phyloP scores from a whole-genome alignment of 345 rosid genomes.

The Sapria himalayana region DNA sequence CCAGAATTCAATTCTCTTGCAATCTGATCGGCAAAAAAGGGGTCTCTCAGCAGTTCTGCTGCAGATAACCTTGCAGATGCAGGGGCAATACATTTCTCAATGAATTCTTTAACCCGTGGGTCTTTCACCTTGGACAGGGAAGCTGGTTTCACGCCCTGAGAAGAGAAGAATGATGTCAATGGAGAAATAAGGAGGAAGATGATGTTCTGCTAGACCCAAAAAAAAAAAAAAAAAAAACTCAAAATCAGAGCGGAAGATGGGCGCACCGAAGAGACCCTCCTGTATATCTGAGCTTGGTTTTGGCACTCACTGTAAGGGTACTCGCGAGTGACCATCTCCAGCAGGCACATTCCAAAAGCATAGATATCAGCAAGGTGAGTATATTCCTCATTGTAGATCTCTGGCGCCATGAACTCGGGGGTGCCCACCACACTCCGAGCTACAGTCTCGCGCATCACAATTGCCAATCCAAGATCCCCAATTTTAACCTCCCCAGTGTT shows the following conservation, averaged over 20 bases:
- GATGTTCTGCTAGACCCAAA: no score
- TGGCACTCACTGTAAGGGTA: conserved; percentile 79
- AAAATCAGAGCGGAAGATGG: background rate
- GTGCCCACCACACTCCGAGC: conserved; percentile 95
- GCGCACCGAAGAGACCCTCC: conserved; percentile 83
- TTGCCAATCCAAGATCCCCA: conserved; percentile 84
- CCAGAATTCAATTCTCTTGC: conserved; percentile 38
- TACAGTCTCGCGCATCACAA: conserved; percentile 50
- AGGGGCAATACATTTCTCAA: conserved; percentile 76
- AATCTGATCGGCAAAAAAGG: conserved; percentile 25
- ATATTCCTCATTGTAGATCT: conserved; percentile 86
- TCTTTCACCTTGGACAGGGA: conserved; percentile 57
- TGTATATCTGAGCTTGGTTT: conserved; percentile 87
- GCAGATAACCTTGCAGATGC: conserved; percentile 65
- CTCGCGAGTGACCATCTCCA: conserved; percentile 85
- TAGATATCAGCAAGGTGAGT: conserved; percentile 79
- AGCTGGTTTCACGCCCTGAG: conserved; percentile 56
- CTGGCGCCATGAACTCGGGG: conserved; percentile 96
- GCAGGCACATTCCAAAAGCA: conserved; percentile 83
- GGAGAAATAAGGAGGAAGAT: background rate
- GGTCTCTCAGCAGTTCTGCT: conserved; percentile 48
- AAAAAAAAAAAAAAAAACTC: no score
- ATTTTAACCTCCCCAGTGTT: conserved; percentile 93
- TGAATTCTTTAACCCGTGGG: conserved; percentile 42
- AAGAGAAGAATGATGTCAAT: conserved; percentile 9